Evolutionary conservation across 495 filamentous ascomycete genomes (phyloP).

Genomic region (Aspergillus baeticus): DNA sequence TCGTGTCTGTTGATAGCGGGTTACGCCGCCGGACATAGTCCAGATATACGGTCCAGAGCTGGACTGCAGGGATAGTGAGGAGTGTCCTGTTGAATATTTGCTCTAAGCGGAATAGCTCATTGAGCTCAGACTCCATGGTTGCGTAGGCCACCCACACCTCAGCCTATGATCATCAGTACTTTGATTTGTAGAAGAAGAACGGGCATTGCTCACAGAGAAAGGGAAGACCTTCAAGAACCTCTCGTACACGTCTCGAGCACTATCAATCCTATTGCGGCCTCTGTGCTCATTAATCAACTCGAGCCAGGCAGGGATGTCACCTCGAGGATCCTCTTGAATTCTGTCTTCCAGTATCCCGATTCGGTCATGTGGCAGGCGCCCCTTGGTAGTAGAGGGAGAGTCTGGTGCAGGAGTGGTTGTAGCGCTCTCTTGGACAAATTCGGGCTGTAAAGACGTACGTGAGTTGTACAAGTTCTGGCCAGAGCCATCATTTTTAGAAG

Average conservation of each 20-base stretch:
- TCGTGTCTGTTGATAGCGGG: conserved; percentile 76
- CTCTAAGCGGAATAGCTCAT: conserved; percentile 75
- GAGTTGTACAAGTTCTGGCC: conserved; percentile 43
- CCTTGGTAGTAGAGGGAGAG: conserved; percentile 43
- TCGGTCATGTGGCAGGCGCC: conserved; percentile 71
- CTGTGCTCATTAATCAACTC: conserved; percentile 82
- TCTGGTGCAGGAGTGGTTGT: conserved; percentile 38
- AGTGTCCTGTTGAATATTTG: conserved; percentile 77
- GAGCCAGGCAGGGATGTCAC: conserved; percentile 88
- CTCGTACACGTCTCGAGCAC: conserved; percentile 77
- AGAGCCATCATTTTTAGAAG: conserved; percentile 46
- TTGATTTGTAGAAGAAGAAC: conserved; percentile 5
- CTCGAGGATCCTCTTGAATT: conserved; percentile 85
- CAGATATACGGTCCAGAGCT: conserved; percentile 90
- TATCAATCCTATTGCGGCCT: conserved; percentile 75
- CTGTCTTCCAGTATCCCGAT: conserved; percentile 86
- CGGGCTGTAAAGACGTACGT: conserved; percentile 35
- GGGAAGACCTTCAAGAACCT: conserved; percentile 86
- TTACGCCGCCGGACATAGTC: conserved; percentile 92
- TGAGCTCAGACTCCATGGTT: conserved; percentile 80
- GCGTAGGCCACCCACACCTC: conserved; percentile 85
- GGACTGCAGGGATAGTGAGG: conserved; percentile 69
- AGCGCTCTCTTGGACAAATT: conserved; percentile 39
- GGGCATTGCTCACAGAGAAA: conserved; percentile 68
- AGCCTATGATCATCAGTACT: conserved; percentile 54